These are phyloP conservation scores for Globisporangium polare DNA, from an alignment of 352 stramenopile species.

Conservation along the genomic window DNA sequence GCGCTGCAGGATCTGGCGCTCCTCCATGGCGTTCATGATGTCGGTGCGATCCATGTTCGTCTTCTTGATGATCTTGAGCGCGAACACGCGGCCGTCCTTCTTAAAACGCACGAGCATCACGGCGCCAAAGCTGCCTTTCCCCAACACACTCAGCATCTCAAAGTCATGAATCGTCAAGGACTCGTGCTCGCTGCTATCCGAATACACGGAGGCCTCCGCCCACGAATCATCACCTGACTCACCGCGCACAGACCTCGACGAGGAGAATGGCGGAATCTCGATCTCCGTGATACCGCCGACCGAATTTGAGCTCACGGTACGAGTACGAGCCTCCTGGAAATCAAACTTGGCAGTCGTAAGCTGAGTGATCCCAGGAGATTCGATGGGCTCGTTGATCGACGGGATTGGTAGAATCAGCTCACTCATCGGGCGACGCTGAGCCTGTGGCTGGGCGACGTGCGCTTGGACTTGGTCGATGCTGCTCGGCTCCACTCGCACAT, in stretches of 20 bases:
- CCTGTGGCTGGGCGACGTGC: conserved; percentile 31
- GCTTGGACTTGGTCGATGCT: conserved; percentile 21
- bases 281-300: conserved; percentile 1
- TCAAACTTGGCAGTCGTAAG: conserved; percentile 13
- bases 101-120: conserved; percentile 90
- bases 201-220: conserved; percentile 15
- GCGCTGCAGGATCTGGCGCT: conserved; percentile 85
- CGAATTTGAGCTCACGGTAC: neutral
- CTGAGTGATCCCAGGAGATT: conserved; percentile 15
- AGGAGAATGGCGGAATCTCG: neutral
- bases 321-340: conserved; percentile 7
- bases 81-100: conserved; percentile 84
- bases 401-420: conserved; percentile 72
- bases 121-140: conserved; percentile 83
- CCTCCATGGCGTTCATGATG: conserved; percentile 85
- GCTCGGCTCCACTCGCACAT: neutral
- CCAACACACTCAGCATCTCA: conserved; percentile 87
- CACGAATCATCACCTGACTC: conserved; percentile 17
- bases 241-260: conserved; percentile 8
- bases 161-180: conserved; percentile 86
- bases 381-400: conserved; percentile 27
- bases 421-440: conserved; percentile 49
- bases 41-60: conserved; percentile 84
- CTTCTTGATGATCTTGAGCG: conserved; percentile 90
- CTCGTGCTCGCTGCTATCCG: conserved; percentile 40